Conservation (phyloP, 768 basidiomycete genomes). For the Pleurotus giganteus region DNA sequence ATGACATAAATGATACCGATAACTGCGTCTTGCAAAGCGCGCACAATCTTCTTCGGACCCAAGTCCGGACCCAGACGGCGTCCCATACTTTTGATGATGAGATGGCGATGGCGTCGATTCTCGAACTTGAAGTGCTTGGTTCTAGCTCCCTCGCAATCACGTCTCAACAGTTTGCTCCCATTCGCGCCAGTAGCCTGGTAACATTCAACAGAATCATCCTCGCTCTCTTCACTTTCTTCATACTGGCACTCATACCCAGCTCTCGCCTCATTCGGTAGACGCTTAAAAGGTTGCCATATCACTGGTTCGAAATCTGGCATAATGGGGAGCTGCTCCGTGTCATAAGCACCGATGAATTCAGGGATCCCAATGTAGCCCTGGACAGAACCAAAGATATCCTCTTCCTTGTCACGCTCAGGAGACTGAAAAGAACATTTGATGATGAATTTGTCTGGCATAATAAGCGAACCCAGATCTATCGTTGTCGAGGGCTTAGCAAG, state of each 20-base stretch:
- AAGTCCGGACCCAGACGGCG: neutral
- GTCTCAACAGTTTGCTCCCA: neutral
- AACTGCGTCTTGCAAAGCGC: slow-evolving; percentile 5
- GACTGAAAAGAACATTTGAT: neutral
- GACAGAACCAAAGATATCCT: slow-evolving; percentile 7
- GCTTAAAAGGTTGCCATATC: neutral
- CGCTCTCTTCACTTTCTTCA: neutral
- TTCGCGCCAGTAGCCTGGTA: too few species aligned
- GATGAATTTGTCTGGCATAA: neutral
- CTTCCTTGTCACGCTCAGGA: neutral
- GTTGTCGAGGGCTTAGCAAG: neutral
- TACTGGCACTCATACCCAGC: neutral
- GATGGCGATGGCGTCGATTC: neutral
- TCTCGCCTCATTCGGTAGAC: neutral
- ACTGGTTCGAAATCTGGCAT: neutral
- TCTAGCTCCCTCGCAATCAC: neutral
- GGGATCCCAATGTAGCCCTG: slow-evolving; percentile 11
- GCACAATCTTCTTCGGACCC: neutral
- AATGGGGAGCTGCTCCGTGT: neutral
- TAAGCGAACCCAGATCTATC: neutral
- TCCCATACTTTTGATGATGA: neutral
- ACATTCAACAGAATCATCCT: neutral
- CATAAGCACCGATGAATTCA: neutral
- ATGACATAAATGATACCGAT: slow-evolving; percentile 4
- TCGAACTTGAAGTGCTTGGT: neutral